A percentile compares a stretch with the other conserved stretches of the same genome.
phyloP scores from a whole-genome alignment of 129 eudicot genomes.

The Ambrosia trifida region DNA sequence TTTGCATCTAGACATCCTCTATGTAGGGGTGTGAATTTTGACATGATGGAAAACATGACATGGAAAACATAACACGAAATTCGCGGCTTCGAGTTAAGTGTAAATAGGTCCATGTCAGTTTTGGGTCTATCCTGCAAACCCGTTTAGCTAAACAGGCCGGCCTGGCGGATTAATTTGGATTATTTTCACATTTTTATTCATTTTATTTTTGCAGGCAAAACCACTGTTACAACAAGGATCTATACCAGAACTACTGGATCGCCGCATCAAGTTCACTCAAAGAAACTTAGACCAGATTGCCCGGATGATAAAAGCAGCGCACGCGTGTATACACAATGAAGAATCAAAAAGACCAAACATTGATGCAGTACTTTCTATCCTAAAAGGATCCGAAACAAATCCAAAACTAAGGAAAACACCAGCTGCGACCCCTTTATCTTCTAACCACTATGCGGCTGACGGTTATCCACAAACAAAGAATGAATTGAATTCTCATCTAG shows the following conservation, averaged over 20 bases:
- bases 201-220: conserved; percentile 64
- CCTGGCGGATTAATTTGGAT: neutral
- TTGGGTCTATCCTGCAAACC: too few relatives aligned
- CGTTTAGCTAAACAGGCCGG: neutral
- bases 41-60: too few relatives aligned
- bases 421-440: conserved; percentile 19
- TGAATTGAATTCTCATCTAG: conserved; percentile 79
- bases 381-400: conserved; percentile 52
- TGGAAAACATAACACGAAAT: too few relatives aligned
- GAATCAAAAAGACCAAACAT: conserved; percentile 78
- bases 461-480: conserved; percentile 51
- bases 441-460: conserved; percentile 42
- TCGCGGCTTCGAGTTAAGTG: too few relatives aligned
- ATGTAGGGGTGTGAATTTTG: too few relatives aligned
- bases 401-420: conserved; percentile 37
- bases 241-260: conserved; percentile 64
- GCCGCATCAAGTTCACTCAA: conserved; percentile 50
- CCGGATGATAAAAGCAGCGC: conserved; percentile 79
- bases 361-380: conserved; percentile 46
- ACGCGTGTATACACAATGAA: conserved; percentile 73
- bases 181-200: neutral
- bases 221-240: conserved; percentile 77
- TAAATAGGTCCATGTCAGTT: too few relatives aligned
- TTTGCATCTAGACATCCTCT: too few relatives aligned
- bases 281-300: conserved; percentile 57